phyloP scores from a whole-genome alignment of 345 rosid species.

The Gossypium raimondii region DNA sequence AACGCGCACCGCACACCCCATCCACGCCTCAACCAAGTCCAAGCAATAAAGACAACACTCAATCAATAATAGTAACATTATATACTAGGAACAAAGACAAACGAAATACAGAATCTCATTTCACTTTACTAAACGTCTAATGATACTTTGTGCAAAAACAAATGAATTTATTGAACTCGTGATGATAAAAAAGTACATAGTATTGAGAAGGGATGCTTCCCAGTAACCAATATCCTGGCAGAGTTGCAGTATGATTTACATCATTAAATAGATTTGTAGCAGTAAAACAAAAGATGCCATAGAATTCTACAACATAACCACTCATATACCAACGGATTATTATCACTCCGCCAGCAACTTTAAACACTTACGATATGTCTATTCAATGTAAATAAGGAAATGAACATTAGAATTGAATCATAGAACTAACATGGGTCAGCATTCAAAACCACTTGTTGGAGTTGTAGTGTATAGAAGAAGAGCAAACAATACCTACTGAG shows the following conservation, averaged over 20 bases:
- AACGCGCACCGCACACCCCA: not conserved
- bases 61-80: not conserved
- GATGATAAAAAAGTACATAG: not conserved
- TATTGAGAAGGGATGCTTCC: not conserved
- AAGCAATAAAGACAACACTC: not conserved
- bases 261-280: not conserved
- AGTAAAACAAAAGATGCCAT: not conserved
- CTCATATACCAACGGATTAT: not conserved
- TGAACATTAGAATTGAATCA: not conserved
- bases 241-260: not conserved
- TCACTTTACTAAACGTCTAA: not conserved
- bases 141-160: not conserved
- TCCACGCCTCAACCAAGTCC: not conserved
- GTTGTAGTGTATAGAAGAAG: not conserved
- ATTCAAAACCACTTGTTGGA: not conserved
- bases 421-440: not conserved
- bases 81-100: not conserved
- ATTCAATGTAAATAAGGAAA: not conserved
- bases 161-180: not conserved
- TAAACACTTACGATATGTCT: not conserved
- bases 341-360: not conserved
- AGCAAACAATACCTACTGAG: conserved; percentile 44
- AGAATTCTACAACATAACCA: not conserved
- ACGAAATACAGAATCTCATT: not conserved
- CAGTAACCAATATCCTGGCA: not conserved